Evolutionary conservation across 177 flowering plant genomes (phyloP).

Genomic region (Vitis hybrid): DNA sequence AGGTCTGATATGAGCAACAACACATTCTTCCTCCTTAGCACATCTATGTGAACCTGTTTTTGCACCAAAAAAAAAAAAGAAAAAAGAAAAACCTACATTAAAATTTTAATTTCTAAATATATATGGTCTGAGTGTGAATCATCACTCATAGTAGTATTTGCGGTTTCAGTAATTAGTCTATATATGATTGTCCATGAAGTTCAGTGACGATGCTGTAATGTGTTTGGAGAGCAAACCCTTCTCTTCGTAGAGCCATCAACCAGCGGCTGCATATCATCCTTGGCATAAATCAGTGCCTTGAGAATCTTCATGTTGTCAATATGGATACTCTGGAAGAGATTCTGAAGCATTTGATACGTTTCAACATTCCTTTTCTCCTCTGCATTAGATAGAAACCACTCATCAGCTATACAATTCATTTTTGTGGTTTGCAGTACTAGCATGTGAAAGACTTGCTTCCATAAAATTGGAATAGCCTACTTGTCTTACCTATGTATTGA

Average conservation of each 20-base stretch:
- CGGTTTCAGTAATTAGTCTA: no score
- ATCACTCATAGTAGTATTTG: no score
- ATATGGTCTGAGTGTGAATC: no score
- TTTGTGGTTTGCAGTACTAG: background rate
- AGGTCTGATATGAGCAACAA: constrained; percentile 50
- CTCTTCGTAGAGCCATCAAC: constrained; percentile 36
- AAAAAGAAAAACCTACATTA: background rate
- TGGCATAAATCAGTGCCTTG: constrained; percentile 41
- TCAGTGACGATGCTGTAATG: background rate
- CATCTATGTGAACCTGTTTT: constrained; percentile 38
- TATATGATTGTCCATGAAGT: background rate
- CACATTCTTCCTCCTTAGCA: constrained; percentile 40
- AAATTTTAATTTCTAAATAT: background rate
- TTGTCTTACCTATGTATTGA: constrained; percentile 37
- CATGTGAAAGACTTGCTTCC: no score
- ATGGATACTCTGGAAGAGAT: constrained; percentile 39
- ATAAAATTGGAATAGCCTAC: background rate
- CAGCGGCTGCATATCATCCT: constrained; percentile 52
- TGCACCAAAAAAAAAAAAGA: background rate
- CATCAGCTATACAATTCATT: background rate
- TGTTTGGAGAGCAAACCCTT: constrained; percentile 38
- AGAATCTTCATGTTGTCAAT: constrained; percentile 52
- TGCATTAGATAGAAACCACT: constrained; percentile 20
- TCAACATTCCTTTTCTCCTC: constrained; percentile 44
- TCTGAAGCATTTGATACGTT: constrained; percentile 28